These are phyloP conservation scores for Arthroderma sp. DNA, from an alignment of 2,329 filamentous ascomycete species.

Conservation along the genomic window DNA sequence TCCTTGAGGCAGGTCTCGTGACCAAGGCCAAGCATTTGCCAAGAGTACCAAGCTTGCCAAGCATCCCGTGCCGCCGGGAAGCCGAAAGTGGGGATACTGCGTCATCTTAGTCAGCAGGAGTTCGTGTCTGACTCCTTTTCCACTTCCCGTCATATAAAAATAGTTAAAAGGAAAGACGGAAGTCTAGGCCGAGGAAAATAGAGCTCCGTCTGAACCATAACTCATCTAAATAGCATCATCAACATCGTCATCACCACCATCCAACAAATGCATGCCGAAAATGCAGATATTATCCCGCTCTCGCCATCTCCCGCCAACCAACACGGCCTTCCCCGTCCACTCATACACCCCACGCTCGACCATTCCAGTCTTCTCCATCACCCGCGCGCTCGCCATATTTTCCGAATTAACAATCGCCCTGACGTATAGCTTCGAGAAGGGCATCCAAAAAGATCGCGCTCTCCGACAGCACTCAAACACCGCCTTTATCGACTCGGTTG, in stretches of 20 bases:
- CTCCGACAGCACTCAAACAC: not conserved
- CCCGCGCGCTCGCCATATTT: not conserved
- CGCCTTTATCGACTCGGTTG: not conserved
- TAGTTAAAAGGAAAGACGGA: not conserved
- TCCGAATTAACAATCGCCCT: not conserved
- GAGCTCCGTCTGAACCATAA: too few species aligned
- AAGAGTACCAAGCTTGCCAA: not conserved
- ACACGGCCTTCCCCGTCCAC: not conserved
- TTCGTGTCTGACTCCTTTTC: not conserved
- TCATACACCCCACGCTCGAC: not conserved
- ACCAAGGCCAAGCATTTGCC: not conserved
- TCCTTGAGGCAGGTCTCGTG: not conserved
- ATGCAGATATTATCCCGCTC: not conserved
- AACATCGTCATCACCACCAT: too few species aligned
- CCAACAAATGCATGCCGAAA: not conserved
- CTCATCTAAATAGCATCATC: too few species aligned
- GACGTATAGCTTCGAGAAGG: not conserved
- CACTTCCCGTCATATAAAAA: not conserved
- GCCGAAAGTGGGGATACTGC: not conserved
- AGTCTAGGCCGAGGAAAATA: not conserved
- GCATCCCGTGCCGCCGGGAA: not conserved
- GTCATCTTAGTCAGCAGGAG: not conserved
- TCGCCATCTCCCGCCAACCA: not conserved
- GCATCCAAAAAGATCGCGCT: not conserved
- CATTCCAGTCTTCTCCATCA: constrained; percentile 1